These are phyloP conservation scores for Fagus sylvatica DNA, from an alignment of 306 rosid genomes.

Conservation along the genomic window DNA sequence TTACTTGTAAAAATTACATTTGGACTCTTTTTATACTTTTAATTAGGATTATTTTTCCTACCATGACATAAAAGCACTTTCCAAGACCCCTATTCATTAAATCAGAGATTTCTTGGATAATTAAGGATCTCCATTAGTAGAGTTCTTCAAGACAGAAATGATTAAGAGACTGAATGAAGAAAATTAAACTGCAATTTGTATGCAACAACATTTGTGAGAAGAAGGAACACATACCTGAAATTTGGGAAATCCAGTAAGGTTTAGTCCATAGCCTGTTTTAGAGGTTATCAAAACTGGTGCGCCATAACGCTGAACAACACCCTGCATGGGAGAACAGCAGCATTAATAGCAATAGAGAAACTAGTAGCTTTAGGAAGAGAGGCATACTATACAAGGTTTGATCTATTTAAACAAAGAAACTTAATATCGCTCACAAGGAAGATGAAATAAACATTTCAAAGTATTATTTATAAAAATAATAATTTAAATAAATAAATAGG, in stretches of 20 bases:
- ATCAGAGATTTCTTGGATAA: neutral
- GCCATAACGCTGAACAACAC: conserved; percentile 11
- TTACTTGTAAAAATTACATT: neutral
- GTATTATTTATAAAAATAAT: neutral
- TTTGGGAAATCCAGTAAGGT: conserved; percentile 9
- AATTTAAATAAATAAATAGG: neutral
- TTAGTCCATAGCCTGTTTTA: conserved; percentile 8
- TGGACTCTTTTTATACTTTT: neutral
- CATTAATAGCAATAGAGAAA: neutral
- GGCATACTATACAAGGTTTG: neutral
- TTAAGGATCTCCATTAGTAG: neutral
- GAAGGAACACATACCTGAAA: conserved; percentile 27
- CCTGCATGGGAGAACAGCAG: conserved; percentile 14
- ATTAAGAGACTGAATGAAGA: neutral
- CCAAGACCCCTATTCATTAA: neutral
- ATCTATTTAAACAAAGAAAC: neutral
- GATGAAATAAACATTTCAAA: neutral
- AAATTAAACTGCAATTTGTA: neutral
- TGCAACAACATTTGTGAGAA: neutral
- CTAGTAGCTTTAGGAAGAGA: neutral
- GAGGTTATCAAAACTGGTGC: conserved; percentile 16
- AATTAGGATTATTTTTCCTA: neutral
- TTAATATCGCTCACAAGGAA: neutral
- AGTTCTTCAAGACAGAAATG: neutral
- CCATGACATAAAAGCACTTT: neutral